phyloP scores from a whole-genome alignment of 1,284 basidiomycete genomes.

The Ceratorhiza oryzae-sativae region DNA sequence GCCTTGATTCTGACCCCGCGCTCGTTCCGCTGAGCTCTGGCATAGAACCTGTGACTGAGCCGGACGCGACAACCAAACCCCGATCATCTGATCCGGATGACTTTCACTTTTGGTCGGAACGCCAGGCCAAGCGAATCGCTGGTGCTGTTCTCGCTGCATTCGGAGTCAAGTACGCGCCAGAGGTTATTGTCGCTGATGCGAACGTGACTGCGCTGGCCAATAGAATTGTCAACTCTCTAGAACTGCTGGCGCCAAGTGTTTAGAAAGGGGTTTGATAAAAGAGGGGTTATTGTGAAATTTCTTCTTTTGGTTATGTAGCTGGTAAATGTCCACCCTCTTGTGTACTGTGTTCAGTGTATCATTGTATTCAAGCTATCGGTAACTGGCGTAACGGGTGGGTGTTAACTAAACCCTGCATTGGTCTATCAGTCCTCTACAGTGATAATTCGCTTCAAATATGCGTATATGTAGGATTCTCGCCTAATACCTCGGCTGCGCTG shows the following conservation, averaged over 20 bases:
- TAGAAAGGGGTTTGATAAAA: neutral
- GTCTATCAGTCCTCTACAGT: too few species aligned
- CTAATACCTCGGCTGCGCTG: too few species aligned
- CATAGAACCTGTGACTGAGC: slow-evolving; percentile 46
- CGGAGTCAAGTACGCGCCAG: slow-evolving; percentile 84
- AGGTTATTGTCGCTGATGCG: slow-evolving; percentile 93
- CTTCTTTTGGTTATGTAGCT: too few species aligned
- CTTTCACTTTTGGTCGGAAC: slow-evolving; percentile 91
- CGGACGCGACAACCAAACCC: slow-evolving; percentile 14
- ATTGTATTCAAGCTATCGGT: too few species aligned
- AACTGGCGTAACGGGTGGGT: too few species aligned
- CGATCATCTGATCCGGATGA: slow-evolving; percentile 80
- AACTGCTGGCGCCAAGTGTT: slow-evolving; percentile 6
- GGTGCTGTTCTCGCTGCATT: slow-evolving; percentile 80
- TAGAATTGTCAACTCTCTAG: slow-evolving; percentile 59
- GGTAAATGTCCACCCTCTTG: too few species aligned
- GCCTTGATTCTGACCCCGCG: slow-evolving; percentile 83
- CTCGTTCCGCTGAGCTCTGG: slow-evolving; percentile 71
- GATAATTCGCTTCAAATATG: too few species aligned
- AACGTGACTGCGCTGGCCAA: slow-evolving; percentile 84
- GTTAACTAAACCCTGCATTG: too few species aligned
- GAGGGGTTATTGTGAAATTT: too few species aligned
- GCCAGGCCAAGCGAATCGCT: slow-evolving; percentile 88
- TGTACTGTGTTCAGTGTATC: too few species aligned
- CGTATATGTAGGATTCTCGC: too few species aligned